phyloP scores from a whole-genome alignment of 257 asterid species.

The Verbascum thapsus region DNA sequence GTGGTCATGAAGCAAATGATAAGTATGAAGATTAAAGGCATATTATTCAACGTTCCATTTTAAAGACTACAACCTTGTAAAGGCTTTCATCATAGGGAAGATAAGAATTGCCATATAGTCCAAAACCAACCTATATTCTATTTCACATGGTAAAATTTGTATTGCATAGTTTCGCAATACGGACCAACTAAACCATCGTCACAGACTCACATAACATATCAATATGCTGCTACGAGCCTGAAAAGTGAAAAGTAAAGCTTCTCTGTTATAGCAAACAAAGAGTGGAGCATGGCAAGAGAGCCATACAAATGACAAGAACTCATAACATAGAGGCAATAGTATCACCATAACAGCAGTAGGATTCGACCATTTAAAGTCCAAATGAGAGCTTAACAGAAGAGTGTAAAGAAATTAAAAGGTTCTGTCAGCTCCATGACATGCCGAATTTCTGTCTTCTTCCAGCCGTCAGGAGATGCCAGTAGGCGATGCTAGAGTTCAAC shows the following conservation, averaged over 20 bases:
- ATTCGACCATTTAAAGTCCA: too few species aligned
- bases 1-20: background rate
- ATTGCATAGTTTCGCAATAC: background rate
- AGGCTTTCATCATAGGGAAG: background rate
- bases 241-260: background rate
- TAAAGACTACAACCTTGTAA: background rate
- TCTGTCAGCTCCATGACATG: too few species aligned
- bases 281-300: too few species aligned
- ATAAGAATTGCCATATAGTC: background rate
- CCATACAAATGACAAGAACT: background rate
- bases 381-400: too few species aligned
- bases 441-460: too few species aligned
- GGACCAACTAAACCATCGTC: background rate
- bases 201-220: too few species aligned
- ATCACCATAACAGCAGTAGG: background rate
- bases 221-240: background rate
- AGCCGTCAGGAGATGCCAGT: too few species aligned
- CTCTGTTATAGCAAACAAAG: background rate
- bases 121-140: background rate
- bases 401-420: too few species aligned
- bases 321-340: background rate
- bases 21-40: background rate
- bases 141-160: background rate
- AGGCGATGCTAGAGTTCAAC: too few species aligned
- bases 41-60: background rate